Conservation (phyloP, 345 rosid species). For the Orychophragmus violaceus region DNA sequence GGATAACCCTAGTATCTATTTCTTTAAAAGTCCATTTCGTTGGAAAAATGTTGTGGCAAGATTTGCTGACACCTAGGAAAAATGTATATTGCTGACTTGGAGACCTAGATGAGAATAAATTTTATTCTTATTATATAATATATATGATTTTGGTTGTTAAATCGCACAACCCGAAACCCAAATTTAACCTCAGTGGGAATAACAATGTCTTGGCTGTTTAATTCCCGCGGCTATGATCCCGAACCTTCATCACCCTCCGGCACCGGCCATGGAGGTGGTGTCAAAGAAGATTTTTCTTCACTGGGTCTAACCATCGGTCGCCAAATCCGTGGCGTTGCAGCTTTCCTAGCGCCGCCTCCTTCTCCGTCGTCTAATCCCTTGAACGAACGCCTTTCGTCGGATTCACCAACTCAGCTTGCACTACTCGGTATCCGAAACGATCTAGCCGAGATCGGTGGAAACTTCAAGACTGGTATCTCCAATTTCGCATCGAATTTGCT, state of each 20-base stretch:
- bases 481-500: conserved; percentile 50
- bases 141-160: background rate
- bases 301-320: conserved; percentile 45
- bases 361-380: background rate
- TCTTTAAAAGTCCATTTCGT: too few species aligned
- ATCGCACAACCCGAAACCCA: background rate
- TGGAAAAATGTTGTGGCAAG: too few species aligned
- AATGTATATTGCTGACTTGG: too few species aligned
- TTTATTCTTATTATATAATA: too few species aligned
- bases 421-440: conserved; percentile 59
- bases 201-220: conserved; percentile 60
- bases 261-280: background rate
- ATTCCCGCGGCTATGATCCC: conserved; percentile 34
- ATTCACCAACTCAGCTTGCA: conserved; percentile 27
- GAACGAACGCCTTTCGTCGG: conserved; percentile 3
- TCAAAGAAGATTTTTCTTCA: conserved; percentile 37
- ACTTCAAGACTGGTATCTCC: conserved; percentile 51
- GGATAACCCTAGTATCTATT: too few species aligned
- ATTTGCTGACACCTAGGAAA: too few species aligned
- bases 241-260: conserved; percentile 3
- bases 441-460: conserved; percentile 66
- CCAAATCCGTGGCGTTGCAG: conserved; percentile 55
- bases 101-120: too few species aligned
- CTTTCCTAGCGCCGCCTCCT: conserved; percentile 59
- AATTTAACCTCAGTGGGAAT: background rate